Evolutionary conservation across 345 rosid genomes (phyloP), one percentile per base, ranked within the genome.

Genomic region (Erysimum cheiranthoides): DNA sequence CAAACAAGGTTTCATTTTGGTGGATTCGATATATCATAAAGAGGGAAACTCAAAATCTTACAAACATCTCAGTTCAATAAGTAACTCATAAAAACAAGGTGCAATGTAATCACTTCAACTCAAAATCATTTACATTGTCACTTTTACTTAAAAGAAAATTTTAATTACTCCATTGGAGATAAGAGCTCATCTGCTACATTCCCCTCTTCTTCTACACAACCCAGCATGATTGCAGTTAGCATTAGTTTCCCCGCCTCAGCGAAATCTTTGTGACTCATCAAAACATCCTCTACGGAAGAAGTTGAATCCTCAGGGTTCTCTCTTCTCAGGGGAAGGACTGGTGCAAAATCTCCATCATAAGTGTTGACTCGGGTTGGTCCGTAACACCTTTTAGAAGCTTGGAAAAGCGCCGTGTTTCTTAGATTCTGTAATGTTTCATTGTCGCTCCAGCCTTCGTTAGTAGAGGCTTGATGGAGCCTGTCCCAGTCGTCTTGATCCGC

Each of bases 171-270:
- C 87, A 84, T 77, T 2, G 78, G 82, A 14, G 79, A 57, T 6
- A 66, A 61, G 61, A 61, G 14, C 5, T 72, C 70, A 36, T 78
- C 84, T 6, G 51, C 78, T 9, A 51, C 45, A 61, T 42, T 50
- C 14, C 59, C 39, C 7, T 79, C 76, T 21, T 84, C 88, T 25
- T 84, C 84, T 30, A 64, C 78, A 58, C 87, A 82, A 18, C 93
- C 97, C 36, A 89, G 64, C 90, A 85, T 84, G 40, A 91, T 71
- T 0, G 98, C 94, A 49, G 87, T 88, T 79, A 90, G 74, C 96
- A 92, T 92, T 32, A 92, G 84, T 81, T 90, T 92, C 34, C 98
- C 98, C 0, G 94, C 99, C 8, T 90, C 89, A 0, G 97, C 90
- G 40, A 84, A 95, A 82, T 85, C 89, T 73, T 82, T 87, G 66